A percentile compares a stretch with the other conserved stretches of the same genome.
Evolutionary conservation across 2,329 filamentous ascomycete species (phyloP).

Genomic region (Diplodia seriata): DNA sequence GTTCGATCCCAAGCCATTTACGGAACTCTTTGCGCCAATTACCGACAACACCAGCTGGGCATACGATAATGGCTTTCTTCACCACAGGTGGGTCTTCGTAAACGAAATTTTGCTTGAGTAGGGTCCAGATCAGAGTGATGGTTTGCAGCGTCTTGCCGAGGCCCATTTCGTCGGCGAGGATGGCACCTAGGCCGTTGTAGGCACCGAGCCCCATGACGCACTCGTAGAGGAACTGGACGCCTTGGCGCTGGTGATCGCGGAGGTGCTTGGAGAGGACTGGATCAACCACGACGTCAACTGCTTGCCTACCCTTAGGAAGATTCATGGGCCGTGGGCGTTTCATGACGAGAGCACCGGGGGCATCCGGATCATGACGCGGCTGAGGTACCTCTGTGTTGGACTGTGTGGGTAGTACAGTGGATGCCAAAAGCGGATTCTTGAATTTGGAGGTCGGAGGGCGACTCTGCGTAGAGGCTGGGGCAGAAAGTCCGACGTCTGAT

Average conservation of each 20-base stretch:
- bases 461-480: slow-evolving; percentile 39
- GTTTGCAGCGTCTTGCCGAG: slow-evolving; percentile 77
- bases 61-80: slow-evolving; percentile 75
- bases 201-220: slow-evolving; percentile 76
- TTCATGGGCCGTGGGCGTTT: slow-evolving; percentile 58
- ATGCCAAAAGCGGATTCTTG: slow-evolving; percentile 67
- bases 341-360: slow-evolving; percentile 70
- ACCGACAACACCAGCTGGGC: slow-evolving; percentile 73
- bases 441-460: slow-evolving; percentile 57
- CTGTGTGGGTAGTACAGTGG: slow-evolving; percentile 57
- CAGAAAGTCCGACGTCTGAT: slow-evolving; percentile 50
- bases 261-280: slow-evolving; percentile 68
- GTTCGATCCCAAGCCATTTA: slow-evolving; percentile 75
- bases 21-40: slow-evolving; percentile 77
- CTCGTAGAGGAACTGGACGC: slow-evolving; percentile 75
- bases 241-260: slow-evolving; percentile 72
- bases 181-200: slow-evolving; percentile 71
- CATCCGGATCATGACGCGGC: slow-evolving; percentile 70
- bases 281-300: slow-evolving; percentile 77
- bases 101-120: slow-evolving; percentile 74
- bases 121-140: slow-evolving; percentile 73
- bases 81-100: slow-evolving; percentile 66
- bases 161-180: slow-evolving; percentile 79
- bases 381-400: slow-evolving; percentile 56
- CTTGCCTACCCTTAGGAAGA: slow-evolving; percentile 66